phyloP scores from a whole-genome alignment of 805 yeast species.

The Wickerhamiella siamensis region DNA sequence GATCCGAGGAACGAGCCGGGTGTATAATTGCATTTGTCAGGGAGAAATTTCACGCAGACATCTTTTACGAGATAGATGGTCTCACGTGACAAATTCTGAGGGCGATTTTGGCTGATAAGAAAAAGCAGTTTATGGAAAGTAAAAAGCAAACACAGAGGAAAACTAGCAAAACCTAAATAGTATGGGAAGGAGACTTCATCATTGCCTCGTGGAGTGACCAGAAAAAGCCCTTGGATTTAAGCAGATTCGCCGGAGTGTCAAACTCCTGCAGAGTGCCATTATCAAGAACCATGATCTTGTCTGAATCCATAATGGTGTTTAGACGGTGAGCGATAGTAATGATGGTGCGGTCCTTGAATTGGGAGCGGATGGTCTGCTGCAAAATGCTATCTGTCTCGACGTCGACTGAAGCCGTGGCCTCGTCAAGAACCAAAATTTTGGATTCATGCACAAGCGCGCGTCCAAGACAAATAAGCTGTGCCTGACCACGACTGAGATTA shows the following conservation, averaged over 20 bases:
- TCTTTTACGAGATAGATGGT: neutral
- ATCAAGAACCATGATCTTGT: slow-evolving; percentile 44
- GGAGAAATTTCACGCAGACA: neutral
- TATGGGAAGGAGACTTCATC: neutral
- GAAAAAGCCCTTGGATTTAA: slow-evolving; percentile 33
- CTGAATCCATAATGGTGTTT: slow-evolving; percentile 50
- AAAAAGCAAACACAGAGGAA: neutral
- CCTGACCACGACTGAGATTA: slow-evolving; percentile 69
- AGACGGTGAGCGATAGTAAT: slow-evolving; percentile 73
- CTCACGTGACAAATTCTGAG: neutral
- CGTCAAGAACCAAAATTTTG: slow-evolving; percentile 56
- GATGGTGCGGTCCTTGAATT: slow-evolving; percentile 54
- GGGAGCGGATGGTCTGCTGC: slow-evolving; percentile 48
- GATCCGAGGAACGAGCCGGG: neutral
- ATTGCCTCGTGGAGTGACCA: slow-evolving; percentile 7
- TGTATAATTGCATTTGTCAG: neutral
- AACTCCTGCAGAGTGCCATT: slow-evolving; percentile 39
- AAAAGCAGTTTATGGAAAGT: too few species aligned
- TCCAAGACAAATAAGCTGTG: slow-evolving; percentile 65
- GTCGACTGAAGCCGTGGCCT: slow-evolving; percentile 54
- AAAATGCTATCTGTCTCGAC: slow-evolving; percentile 63
- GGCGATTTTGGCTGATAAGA: too few species aligned
- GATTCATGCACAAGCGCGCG: slow-evolving; percentile 58
- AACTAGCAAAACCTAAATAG: neutral
- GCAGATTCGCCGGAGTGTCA: slow-evolving; percentile 46